Percentiles rank a stretch among this genome's conserved stretches.
Conservation (phyloP, 768 basidiomycete species). For the Lentinula aciculospora region DNA sequence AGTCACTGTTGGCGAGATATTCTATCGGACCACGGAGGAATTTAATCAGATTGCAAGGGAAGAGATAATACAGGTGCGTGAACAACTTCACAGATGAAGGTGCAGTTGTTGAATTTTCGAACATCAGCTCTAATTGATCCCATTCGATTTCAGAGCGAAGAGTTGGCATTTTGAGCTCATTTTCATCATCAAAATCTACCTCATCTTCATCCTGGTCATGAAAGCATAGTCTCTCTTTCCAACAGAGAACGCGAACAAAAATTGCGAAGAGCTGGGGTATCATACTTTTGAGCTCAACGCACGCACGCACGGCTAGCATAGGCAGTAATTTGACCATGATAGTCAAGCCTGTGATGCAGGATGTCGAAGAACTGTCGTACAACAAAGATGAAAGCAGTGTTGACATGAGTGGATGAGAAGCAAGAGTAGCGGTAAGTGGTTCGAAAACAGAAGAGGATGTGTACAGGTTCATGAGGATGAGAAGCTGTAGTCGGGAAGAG, state of each 20-base stretch:
- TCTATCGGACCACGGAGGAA: constrained; percentile 67
- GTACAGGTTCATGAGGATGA: constrained; percentile 60
- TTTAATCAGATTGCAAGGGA: constrained; percentile 80
- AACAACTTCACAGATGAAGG: constrained; percentile 68
- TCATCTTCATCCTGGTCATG: constrained; percentile 7
- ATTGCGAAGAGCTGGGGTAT: constrained; percentile 65
- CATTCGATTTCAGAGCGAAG: constrained; percentile 58
- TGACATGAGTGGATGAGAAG: constrained; percentile 56
- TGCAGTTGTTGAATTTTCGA: constrained; percentile 43
- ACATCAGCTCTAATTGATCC: constrained; percentile 59
- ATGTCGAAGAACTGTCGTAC: constrained; percentile 71
- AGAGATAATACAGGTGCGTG: constrained; percentile 81
- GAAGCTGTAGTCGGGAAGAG: constrained; percentile 61
- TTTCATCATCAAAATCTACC: constrained; percentile 21
- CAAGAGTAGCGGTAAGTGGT: constrained; percentile 42
- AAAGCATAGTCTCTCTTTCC: constrained; percentile 48
- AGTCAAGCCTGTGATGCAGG: constrained; percentile 58
- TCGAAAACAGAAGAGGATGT: constrained; percentile 51
- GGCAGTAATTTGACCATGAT: constrained; percentile 71
- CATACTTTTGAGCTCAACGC: constrained; percentile 45
- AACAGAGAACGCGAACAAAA: constrained; percentile 68
- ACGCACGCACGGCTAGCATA: constrained; percentile 61
- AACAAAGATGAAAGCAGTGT: constrained; percentile 63
- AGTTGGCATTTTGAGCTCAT: constrained; percentile 30
- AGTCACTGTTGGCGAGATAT: constrained; percentile 50